phyloP scores from a whole-genome alignment of 2,329 filamentous ascomycete species.

The Ophiostoma sp. region DNA sequence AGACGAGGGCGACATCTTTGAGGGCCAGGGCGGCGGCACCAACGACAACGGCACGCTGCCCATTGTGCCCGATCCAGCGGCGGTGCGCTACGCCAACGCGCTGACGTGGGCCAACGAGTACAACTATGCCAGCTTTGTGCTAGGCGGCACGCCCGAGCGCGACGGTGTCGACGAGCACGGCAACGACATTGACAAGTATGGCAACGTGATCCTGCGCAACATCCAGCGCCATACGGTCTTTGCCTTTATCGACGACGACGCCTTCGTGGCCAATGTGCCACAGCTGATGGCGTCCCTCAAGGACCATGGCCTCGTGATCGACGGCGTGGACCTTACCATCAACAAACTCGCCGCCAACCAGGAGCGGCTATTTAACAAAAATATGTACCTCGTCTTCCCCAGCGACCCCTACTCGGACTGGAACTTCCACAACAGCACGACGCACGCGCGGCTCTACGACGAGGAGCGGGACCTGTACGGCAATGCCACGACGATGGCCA shows the following conservation, averaged over 20 bases:
- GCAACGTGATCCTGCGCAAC: slow-evolving; percentile 10
- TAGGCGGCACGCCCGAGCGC: slow-evolving; percentile 2
- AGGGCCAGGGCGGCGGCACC: slow-evolving; percentile 15
- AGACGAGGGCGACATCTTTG: slow-evolving; percentile 26
- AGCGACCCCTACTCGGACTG: slow-evolving; percentile 41
- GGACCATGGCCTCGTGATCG: slow-evolving; percentile 10
- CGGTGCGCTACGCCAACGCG: slow-evolving; percentile 25
- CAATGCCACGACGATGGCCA: not conserved
- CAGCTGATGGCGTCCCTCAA: slow-evolving; percentile 37
- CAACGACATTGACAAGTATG: slow-evolving; percentile 2
- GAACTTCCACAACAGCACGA: slow-evolving; percentile 32
- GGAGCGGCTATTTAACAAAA: not conserved
- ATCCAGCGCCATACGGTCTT: slow-evolving; percentile 32
- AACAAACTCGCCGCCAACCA: not conserved
- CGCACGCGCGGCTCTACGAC: not conserved
- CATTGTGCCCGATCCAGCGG: slow-evolving; percentile 20
- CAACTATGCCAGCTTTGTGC: slow-evolving; percentile 13
- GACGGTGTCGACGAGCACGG: not conserved
- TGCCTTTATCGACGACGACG: slow-evolving; percentile 42
- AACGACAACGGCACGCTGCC: slow-evolving; percentile 9
- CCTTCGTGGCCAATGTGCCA: slow-evolving; percentile 42
- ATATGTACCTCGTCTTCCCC: slow-evolving; percentile 41
- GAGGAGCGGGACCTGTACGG: not conserved
- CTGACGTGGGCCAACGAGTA: slow-evolving; percentile 11
- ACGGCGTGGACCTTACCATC: slow-evolving; percentile 1